These are phyloP conservation scores for Colletotrichum paranaense DNA, from an alignment of 2,329 filamentous ascomycete species.

Conservation along the genomic window DNA sequence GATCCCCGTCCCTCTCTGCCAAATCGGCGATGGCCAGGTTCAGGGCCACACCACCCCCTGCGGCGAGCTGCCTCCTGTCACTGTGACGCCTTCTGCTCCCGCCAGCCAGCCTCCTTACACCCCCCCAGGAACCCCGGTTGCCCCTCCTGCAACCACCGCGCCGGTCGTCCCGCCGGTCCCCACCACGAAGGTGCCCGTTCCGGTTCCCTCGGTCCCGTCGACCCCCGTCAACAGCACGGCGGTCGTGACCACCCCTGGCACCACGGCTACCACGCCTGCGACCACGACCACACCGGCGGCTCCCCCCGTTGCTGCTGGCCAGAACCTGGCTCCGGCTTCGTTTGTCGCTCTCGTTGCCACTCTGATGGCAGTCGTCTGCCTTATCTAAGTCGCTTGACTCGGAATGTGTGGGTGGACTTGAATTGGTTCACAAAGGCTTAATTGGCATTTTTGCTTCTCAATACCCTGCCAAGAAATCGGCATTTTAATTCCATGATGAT, in stretches of 20 bases:
- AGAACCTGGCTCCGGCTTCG: conserved; percentile 44
- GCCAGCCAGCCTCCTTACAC: conserved; percentile 10
- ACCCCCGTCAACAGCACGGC: conserved; percentile 42
- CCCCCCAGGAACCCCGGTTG: conserved; percentile 1
- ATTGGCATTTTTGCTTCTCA: conserved; percentile 20
- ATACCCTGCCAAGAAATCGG: conserved; percentile 13
- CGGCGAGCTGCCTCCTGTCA: conserved; percentile 31
- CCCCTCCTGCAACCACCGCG: conserved; percentile 8
- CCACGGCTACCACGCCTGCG: conserved; percentile 34
- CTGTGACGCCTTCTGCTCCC: conserved; percentile 10
- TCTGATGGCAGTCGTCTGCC: conserved; percentile 46
- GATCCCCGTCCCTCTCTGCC: conserved; percentile 59
- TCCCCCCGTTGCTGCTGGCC: conserved; percentile 43
- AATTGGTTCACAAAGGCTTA: conserved; percentile 14
- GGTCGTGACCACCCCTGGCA: conserved; percentile 35
- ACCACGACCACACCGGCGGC: conserved; percentile 26
- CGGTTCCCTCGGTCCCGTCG: conserved; percentile 59
- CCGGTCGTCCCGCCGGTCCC: conserved; percentile 11
- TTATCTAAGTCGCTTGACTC: conserved; percentile 44
- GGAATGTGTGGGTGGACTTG: not conserved
- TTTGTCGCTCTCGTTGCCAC: conserved; percentile 47
- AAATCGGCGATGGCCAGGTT: conserved; percentile 57
- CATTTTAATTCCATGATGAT: conserved; percentile 28
- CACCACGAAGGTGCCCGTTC: conserved; percentile 44
- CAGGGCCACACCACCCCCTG: conserved; percentile 39